Evolutionary conservation across 208 protist genomes (phyloP).

Genomic region (Trypanosoma rangeli): DNA sequence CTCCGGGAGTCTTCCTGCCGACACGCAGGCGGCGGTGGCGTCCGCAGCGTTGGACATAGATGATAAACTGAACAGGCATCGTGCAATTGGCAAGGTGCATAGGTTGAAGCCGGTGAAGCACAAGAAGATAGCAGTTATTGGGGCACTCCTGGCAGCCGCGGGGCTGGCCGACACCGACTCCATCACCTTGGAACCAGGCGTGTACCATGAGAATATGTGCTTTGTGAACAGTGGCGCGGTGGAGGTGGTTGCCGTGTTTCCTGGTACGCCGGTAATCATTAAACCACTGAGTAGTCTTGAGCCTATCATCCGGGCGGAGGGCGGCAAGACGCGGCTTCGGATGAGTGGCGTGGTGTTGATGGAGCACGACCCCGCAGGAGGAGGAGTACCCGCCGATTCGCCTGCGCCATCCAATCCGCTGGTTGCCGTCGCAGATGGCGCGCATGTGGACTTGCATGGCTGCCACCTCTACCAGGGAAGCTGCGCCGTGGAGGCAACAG

Average conservation of each 20-base stretch:
- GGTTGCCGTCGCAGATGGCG: constrained; percentile 36
- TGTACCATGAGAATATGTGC: constrained; percentile 56
- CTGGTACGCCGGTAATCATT: constrained; percentile 64
- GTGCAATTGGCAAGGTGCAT: constrained; percentile 7
- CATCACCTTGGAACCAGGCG: constrained; percentile 50
- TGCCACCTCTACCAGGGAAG: constrained; percentile 67
- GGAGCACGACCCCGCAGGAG: constrained; percentile 1
- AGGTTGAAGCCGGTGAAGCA: constrained; percentile 11
- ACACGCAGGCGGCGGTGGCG: background rate
- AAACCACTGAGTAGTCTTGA: constrained; percentile 36
- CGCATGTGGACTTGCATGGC: constrained; percentile 40
- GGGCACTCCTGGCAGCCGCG: constrained; percentile 2
- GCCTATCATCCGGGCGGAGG: constrained; percentile 52
- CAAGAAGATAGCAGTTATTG: constrained; percentile 10
- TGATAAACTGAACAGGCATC: background rate
- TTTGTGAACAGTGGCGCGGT: constrained; percentile 39
- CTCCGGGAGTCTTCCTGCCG: background rate
- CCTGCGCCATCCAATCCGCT: constrained; percentile 32
- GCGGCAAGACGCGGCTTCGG: constrained; percentile 27
- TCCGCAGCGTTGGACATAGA: background rate
- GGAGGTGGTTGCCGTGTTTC: constrained; percentile 47
- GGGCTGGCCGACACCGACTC: constrained; percentile 19
- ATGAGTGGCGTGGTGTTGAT: constrained; percentile 60
- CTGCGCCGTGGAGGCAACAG: constrained; percentile 43
- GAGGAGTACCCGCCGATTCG: background rate